phyloP scores from a whole-genome alignment of 2,329 filamentous ascomycete species.

The Fusarium humuli region DNA sequence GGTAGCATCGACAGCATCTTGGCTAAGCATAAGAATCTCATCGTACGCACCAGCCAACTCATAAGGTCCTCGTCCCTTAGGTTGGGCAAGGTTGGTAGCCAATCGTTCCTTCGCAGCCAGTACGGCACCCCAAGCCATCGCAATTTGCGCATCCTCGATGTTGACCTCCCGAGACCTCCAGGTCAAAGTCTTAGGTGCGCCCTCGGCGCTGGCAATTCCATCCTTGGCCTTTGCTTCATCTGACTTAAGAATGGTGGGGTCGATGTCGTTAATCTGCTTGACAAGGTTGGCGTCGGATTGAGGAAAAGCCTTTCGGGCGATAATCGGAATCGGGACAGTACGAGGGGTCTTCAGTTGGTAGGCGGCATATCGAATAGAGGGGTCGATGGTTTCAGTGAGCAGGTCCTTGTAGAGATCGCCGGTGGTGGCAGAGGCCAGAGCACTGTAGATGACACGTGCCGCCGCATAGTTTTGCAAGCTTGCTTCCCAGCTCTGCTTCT shows the following conservation, averaged over 20 bases:
- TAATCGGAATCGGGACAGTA: conserved; percentile 81
- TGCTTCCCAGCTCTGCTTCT: conserved; percentile 86
- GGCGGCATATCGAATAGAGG: conserved; percentile 92
- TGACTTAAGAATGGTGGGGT: conserved; percentile 74
- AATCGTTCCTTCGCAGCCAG: conserved; percentile 64
- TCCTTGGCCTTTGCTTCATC: conserved; percentile 59
- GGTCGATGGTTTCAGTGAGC: conserved; percentile 86
- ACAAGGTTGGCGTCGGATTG: conserved; percentile 71
- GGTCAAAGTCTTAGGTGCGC: conserved; percentile 78
- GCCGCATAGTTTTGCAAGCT: conserved; percentile 82
- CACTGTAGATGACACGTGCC: conserved; percentile 84
- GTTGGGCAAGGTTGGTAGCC: conserved; percentile 59
- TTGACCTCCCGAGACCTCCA: conserved; percentile 90
- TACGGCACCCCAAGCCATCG: conserved; percentile 81
- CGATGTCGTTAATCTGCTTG: conserved; percentile 75
- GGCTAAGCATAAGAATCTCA: conserved; percentile 86
- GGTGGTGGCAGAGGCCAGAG: conserved; percentile 69
- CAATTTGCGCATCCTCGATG: conserved; percentile 93
- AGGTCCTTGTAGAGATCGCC: conserved; percentile 88
- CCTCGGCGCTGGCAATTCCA: conserved; percentile 61
- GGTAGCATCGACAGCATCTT: conserved; percentile 93
- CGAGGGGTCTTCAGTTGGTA: conserved; percentile 91
- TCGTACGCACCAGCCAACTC: conserved; percentile 91
- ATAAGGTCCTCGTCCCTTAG: conserved; percentile 60
- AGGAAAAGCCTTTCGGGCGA: conserved; percentile 84